Percentiles rank a stretch among this genome's conserved stretches.
Evolutionary conservation across 768 basidiomycete species (phyloP).

Genomic region (Erythrobasidium yunnanense): DNA sequence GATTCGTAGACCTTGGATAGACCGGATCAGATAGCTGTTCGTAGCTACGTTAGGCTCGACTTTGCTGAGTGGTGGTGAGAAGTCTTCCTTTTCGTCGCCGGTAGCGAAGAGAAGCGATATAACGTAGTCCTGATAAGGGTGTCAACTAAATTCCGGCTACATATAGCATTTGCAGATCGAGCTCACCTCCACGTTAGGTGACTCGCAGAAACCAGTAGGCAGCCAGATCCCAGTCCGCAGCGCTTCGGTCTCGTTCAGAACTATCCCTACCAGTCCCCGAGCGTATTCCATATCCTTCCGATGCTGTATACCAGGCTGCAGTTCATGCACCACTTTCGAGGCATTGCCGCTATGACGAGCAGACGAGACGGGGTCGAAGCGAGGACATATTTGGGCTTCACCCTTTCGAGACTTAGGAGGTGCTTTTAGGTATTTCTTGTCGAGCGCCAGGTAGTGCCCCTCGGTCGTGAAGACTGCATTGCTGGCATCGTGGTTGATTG

Average conservation of each 20-base stretch:
- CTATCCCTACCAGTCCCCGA: conserved; percentile 54
- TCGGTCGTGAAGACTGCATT: conserved; percentile 92
- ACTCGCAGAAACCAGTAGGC: conserved; percentile 62
- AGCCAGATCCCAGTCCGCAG: conserved; percentile 48
- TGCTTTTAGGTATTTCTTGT: conserved; percentile 46
- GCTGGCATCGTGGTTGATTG: conserved; percentile 61
- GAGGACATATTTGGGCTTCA: conserved; percentile 51
- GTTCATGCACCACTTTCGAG: conserved; percentile 32
- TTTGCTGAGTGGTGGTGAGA: conserved; percentile 7
- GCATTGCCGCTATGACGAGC: conserved; percentile 38
- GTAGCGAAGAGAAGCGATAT: conserved; percentile 35
- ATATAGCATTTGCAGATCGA: too few relatives aligned
- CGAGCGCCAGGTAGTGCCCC: conserved; percentile 72
- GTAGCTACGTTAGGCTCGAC: neutral
- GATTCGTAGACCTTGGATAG: conserved; percentile 31
- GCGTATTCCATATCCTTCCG: conserved; percentile 72
- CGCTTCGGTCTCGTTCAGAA: conserved; percentile 48
- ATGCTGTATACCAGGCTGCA: conserved; percentile 27
- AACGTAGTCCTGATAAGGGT: conserved; percentile 26
- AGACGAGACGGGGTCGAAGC: conserved; percentile 45
- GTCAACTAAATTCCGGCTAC: neutral
- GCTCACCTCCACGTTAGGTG: conserved; percentile 51
- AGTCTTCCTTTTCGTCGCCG: conserved; percentile 4
- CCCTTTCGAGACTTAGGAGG: neutral
- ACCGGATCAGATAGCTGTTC: conserved; percentile 14